Percentiles rank a stretch among this genome's conserved stretches.
Evolutionary conservation across 2,329 filamentous ascomycete species (phyloP).

Genomic region (Colletotrichum gloeosporioides): DNA sequence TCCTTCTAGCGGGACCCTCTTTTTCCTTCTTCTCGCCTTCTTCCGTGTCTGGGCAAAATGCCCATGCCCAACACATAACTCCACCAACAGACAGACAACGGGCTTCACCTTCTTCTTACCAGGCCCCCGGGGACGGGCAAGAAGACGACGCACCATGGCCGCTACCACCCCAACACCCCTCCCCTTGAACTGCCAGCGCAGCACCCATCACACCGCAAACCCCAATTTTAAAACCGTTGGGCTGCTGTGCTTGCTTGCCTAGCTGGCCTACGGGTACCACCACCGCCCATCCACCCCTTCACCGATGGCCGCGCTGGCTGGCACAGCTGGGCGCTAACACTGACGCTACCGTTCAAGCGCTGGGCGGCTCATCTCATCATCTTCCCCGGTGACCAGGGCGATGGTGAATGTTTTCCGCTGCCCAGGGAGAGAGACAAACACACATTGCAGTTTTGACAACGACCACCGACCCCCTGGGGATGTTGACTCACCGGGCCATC

Average conservation of each 20-base stretch:
- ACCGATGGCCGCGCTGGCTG: not conserved
- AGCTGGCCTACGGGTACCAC: not conserved
- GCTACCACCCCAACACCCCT: not conserved
- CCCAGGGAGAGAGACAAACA: not conserved
- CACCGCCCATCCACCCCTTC: not conserved
- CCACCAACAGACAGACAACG: not conserved
- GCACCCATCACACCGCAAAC: not conserved
- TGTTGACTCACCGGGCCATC: conserved; percentile 15
- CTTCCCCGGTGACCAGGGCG: conserved; percentile 9
- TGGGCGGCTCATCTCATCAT: conserved; percentile 3
- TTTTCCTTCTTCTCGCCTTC: conserved; percentile 21
- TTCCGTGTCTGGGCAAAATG: conserved; percentile 4
- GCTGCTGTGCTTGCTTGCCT: not conserved
- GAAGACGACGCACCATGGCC: not conserved
- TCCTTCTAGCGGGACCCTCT: conserved; percentile 17
- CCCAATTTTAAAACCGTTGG: conserved; percentile 5
- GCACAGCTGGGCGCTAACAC: not conserved
- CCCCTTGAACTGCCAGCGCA: not conserved
- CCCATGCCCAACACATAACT: not conserved
- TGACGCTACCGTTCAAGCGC: not conserved
- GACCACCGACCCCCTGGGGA: not conserved
- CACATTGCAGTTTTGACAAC: not conserved
- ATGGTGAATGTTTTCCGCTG: not conserved
- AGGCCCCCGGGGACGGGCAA: not conserved
- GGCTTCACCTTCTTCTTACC: not conserved